Evolutionary conservation across 306 rosid genomes (phyloP), one percentile per base, ranked within the genome.

Genomic region (Lupinus albus): DNA sequence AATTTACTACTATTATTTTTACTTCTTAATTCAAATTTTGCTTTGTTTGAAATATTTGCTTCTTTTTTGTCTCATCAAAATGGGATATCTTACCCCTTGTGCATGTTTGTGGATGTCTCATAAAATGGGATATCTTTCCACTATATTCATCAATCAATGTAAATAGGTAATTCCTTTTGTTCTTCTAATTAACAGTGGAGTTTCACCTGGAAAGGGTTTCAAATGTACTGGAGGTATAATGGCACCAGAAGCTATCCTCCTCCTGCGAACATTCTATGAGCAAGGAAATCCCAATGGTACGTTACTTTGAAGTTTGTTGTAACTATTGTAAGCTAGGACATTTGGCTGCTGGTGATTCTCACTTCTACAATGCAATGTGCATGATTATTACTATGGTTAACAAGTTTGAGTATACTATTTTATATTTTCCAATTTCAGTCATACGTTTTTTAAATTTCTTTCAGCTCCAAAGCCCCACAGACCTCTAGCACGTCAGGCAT

Each of bases 391-490:
- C 14, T 42, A 12, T 46, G 20, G 38, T 71, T 18, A n/a, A 59
- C 51, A 59, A 25, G 47, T 72, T 72, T 72, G 21, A 47, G 4
- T 7, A 35, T 48, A 3, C 1, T 30, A 0, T 28, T 8, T 64
- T 35, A 48, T 14, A 41, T 11, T 7, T 59, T 8, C 10, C 4
- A 56, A 13, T 35, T 33, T 32, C 21, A 44, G 6, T 13, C 49
- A 33, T 8, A 39, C 10, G 11, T 38, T 57, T 11, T 36, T 59
- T 50, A 17, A 11, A 25, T 62, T 79, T 74, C 20, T 68, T 85
- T 61, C 91, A 92, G 96, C 96, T 81, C 98, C 98, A 36, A 92
- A 89, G 81, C 98, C 98, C 39, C 98, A 89, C 75, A 80, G 91
- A 64, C 86, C 87, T 51, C 45, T 86, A 28, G 75, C 68, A 56